phyloP scores from a whole-genome alignment of 192 early-diverging fungal species.

The Entomortierella parvispora region DNA sequence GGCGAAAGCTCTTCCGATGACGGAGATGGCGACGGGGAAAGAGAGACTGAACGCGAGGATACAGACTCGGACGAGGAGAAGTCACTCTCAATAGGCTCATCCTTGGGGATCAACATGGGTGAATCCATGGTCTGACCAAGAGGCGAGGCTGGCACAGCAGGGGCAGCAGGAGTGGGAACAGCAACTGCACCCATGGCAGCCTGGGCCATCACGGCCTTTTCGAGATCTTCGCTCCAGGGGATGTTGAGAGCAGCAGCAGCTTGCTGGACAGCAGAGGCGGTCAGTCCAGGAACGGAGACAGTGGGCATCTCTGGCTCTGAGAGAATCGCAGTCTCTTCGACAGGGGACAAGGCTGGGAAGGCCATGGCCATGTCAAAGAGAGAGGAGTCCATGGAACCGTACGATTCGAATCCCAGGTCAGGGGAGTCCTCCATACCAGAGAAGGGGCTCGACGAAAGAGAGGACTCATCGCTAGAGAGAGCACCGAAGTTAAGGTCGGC shows the following conservation, averaged over 20 bases:
- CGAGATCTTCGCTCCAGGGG: constrained; percentile 43
- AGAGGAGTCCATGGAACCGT: constrained; percentile 20
- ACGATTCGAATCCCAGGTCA: constrained; percentile 46
- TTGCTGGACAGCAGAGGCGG: constrained; percentile 47
- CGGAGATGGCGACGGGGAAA: neutral
- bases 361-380: constrained; percentile 40
- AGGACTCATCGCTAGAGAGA: constrained; percentile 39
- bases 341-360: neutral
- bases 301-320: neutral
- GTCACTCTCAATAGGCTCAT: constrained; percentile 16
- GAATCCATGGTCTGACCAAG: neutral
- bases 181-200: constrained; percentile 15
- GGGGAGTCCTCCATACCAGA: constrained; percentile 42
- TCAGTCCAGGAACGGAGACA: constrained; percentile 15
- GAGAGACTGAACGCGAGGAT: constrained; percentile 14
- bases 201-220: constrained; percentile 47
- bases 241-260: constrained; percentile 52
- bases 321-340: constrained; percentile 1
- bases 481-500: constrained; percentile 29
- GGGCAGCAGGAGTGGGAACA: no score
- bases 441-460: constrained; percentile 39
- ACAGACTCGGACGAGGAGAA: neutral
- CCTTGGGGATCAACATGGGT: constrained; percentile 10
- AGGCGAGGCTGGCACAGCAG: constrained; percentile 19
- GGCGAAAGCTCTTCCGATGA: constrained; percentile 1